A percentile compares a stretch with the other conserved stretches of the same genome.
Evolutionary conservation across 306 rosid species (phyloP).

Genomic region (Mimosa pudica): DNA sequence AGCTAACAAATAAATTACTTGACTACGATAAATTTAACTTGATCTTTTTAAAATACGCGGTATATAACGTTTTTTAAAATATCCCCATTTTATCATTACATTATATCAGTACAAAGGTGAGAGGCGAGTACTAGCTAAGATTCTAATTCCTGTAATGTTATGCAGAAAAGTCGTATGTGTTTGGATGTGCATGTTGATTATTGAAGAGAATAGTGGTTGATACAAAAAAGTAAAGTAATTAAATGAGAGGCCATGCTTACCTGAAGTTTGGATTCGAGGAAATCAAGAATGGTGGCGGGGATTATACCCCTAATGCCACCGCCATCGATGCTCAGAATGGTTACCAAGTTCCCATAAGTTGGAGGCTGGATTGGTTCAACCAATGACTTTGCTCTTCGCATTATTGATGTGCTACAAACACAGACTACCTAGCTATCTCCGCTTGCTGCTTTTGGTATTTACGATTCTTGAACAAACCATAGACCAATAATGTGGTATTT

Average conservation of each 20-base stretch:
- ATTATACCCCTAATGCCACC: constrained; percentile 84
- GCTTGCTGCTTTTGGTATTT: no score
- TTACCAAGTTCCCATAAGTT: constrained; percentile 60
- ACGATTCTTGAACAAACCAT: no score
- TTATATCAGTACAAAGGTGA: no score
- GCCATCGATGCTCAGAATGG: constrained; percentile 81
- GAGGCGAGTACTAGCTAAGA: neutral
- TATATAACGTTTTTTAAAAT: no score
- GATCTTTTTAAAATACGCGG: no score
- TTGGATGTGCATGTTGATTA: no score
- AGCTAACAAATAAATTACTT: no score
- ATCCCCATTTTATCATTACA: no score
- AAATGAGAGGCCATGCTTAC: constrained; percentile 15
- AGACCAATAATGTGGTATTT: neutral
- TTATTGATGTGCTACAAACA: neutral
- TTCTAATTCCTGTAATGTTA: neutral
- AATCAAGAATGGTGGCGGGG: constrained; percentile 61
- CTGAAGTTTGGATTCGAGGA: constrained; percentile 72
- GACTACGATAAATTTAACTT: no score
- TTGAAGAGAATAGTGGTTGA: neutral
- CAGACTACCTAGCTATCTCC: no score
- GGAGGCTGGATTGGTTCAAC: constrained; percentile 53
- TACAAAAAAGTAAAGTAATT: neutral
- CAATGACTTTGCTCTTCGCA: constrained; percentile 40
- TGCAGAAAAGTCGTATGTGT: no score